These are phyloP conservation scores for Aspergillus felis DNA, from an alignment of 2,329 filamentous ascomycete genomes.

Conservation along the genomic window DNA sequence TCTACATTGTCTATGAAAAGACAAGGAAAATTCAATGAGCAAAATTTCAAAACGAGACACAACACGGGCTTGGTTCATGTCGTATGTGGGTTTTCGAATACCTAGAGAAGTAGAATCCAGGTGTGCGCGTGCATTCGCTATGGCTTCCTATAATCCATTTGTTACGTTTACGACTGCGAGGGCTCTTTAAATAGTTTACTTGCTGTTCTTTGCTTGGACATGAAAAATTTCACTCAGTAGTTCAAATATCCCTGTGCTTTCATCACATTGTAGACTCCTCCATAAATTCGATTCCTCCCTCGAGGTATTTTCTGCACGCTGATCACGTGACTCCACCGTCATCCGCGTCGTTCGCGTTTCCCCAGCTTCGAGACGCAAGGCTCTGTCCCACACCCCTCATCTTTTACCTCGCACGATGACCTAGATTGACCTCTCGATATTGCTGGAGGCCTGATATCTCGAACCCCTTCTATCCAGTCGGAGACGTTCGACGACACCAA, in stretches of 20 bases:
- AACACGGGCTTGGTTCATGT: constrained; percentile 24
- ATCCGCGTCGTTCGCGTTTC: constrained; percentile 21
- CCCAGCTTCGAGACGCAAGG: constrained; percentile 6
- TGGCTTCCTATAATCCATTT: constrained; percentile 23
- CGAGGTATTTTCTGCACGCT: no score
- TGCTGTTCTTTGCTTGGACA: constrained; percentile 26
- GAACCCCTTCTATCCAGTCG: background rate
- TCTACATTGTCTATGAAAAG: constrained; percentile 31
- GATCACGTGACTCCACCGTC: constrained; percentile 12
- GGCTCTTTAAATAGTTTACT: constrained; percentile 22
- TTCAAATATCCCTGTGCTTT: background rate
- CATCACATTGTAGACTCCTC: background rate
- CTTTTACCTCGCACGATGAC: constrained; percentile 3
- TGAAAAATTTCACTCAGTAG: constrained; percentile 28
- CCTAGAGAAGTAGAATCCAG: constrained; percentile 30
- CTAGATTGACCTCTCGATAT: constrained; percentile 1
- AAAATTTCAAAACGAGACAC: constrained; percentile 26
- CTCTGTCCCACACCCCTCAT: constrained; percentile 6
- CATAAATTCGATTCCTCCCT: background rate
- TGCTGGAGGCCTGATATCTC: background rate
- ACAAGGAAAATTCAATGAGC: constrained; percentile 19
- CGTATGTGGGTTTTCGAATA: constrained; percentile 28
- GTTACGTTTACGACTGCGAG: constrained; percentile 28
- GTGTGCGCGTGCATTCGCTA: constrained; percentile 25
- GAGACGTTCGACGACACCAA: background rate